These are phyloP conservation scores for Mallotus nudiflorus DNA, from an alignment of 345 rosid genomes.

Conservation along the genomic window DNA sequence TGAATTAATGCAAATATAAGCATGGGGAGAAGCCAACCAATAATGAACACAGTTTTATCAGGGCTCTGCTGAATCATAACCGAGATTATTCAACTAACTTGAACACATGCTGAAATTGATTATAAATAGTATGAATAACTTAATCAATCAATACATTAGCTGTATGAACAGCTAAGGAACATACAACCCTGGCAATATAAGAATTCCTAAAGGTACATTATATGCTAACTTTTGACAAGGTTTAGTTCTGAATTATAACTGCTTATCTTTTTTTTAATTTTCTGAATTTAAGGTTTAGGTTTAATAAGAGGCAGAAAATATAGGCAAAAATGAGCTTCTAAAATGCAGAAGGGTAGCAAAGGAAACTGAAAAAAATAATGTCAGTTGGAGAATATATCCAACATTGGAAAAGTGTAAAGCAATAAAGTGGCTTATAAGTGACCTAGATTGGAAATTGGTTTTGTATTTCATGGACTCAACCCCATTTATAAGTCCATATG, in stretches of 20 bases:
- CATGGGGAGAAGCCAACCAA: neutral
- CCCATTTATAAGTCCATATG: no score
- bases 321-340: no score
- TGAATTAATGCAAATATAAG: slow-evolving; percentile 4
- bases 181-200: neutral
- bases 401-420: no score
- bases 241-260: neutral
- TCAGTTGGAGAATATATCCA: neutral
- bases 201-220: neutral
- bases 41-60: neutral
- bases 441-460: no score
- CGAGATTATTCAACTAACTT: no score
- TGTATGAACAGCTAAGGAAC: neutral
- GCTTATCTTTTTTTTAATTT: neutral
- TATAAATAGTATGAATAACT: neutral
- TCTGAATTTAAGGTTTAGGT: neutral
- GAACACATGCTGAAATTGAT: no score
- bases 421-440: no score
- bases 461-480: no score
- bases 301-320: neutral
- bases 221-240: neutral
- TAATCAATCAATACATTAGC: neutral
- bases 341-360: no score
- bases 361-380: no score
- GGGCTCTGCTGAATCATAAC: no score